Base-by-base conservation (phyloP, 306 rosid genomes). In the Datisca glomerata region DNA sequence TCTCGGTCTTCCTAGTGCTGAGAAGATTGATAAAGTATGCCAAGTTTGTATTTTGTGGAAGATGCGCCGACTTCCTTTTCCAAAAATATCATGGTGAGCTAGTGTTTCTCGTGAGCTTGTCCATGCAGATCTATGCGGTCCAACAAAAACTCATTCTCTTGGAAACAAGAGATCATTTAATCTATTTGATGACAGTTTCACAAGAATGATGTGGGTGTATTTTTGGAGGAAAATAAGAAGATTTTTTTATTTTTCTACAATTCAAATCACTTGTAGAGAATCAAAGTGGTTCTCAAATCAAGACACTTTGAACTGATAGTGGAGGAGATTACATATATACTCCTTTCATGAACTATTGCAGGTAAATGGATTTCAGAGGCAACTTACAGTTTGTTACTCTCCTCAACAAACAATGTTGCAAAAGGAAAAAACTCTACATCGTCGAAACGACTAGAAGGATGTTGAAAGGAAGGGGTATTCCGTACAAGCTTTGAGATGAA, bases 251-350 rank as follows among this genome's bases (percentile, higher is more conserved):
- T 12, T 32, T 48, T n/a, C 27, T 18, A 1, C 18, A 32, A n/a
- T 49, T 34, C 9, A 32, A 21, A 10, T 8, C 38, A 0, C 22
- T 5, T 12, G 31, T 13, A n/a, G 43, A 32, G 11, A 34, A 32
- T 2, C 12, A 49, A 20, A 33, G 42, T 49, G 31, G 31, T 5
- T 2, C 5, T 12, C 6, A 19, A 5, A 12, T 34, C 8, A 49
- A 49, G 18, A 7, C 7, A 1, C 6, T 49, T 0, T 6, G 43
- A 20, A 49, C 31, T 5, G 31, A 49, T 49, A 7, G n/a, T 18
- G 54, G 42, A 18, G 32, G 19, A 9, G 54, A 49, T n/a, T n/a
- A n/a, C n/a, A n/a, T n/a, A n/a, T n/a, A n/a, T n/a, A 12, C 33
- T 49, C 12, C 32, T 19, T 19, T 49, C 15, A 7, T 2, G 3